phyloP scores from a whole-genome alignment of 192 early-diverging fungal genomes.

The Backusella australiensis region DNA sequence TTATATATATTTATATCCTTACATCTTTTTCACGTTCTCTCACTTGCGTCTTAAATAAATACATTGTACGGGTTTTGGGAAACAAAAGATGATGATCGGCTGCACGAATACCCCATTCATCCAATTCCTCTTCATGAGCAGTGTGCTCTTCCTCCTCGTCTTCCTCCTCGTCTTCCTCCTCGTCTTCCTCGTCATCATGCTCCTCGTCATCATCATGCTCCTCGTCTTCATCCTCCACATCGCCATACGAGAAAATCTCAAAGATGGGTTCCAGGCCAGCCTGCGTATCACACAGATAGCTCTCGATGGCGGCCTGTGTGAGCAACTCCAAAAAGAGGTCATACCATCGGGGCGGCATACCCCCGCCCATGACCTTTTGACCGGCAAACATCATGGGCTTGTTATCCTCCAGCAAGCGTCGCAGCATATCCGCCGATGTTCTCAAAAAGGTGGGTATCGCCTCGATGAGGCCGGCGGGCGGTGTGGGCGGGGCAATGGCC shows the following conservation, averaged over 20 bases:
- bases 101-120: constrained; percentile 40
- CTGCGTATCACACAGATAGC: constrained; percentile 49
- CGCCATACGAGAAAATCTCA: constrained; percentile 55
- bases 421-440: constrained; percentile 45
- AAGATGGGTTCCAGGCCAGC: constrained; percentile 44
- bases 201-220: constrained; percentile 13
- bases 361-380: constrained; percentile 39
- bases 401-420: constrained; percentile 20
- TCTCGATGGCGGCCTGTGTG: constrained; percentile 53
- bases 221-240: constrained; percentile 43
- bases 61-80: constrained; percentile 46
- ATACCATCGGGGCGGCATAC: constrained; percentile 51
- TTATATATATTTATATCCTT: not conserved
- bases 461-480: constrained; percentile 43
- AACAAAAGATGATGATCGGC: constrained; percentile 47
- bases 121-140: constrained; percentile 31
- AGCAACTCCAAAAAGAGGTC: constrained; percentile 52
- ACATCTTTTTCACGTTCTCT: constrained; percentile 33
- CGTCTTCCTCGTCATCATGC: constrained; percentile 17
- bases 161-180: constrained; percentile 2
- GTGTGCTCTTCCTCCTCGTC: constrained; percentile 20
- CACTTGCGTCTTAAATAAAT: constrained; percentile 42
- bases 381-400: constrained; percentile 35
- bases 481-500: constrained; percentile 5
- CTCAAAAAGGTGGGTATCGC: constrained; percentile 50